Evolutionary conservation across 2,329 filamentous ascomycete genomes (phyloP).

Genomic region (Alternaria ethzedia): DNA sequence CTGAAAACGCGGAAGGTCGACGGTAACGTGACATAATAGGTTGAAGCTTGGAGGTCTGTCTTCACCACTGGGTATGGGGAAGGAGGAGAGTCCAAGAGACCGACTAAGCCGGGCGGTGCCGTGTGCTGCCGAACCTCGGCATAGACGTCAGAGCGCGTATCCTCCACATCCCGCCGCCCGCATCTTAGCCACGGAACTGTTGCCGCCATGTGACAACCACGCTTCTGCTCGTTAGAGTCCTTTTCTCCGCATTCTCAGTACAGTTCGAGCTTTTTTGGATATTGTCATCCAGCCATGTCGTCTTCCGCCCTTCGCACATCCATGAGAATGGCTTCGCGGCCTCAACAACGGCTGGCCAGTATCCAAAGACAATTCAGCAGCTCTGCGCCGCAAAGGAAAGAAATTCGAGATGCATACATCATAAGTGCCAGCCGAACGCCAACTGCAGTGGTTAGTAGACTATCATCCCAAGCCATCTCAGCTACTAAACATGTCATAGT

Average conservation of each 20-base stretch:
- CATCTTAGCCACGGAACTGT: conserved; percentile 21
- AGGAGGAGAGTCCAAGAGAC: neutral
- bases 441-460: conserved; percentile 73
- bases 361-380: conserved; percentile 48
- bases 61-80: neutral
- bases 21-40: neutral
- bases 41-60: neutral
- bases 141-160: conserved; percentile 3
- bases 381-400: conserved; percentile 53
- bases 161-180: conserved; percentile 39
- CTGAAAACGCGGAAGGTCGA: neutral
- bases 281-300: conserved; percentile 33
- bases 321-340: conserved; percentile 44
- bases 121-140: conserved; percentile 39
- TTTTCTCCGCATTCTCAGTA: conserved; percentile 14
- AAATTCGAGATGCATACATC: conserved; percentile 92
- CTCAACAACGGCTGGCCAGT: conserved; percentile 45
- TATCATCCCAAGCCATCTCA: neutral
- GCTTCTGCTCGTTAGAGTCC: conserved; percentile 31
- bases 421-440: conserved; percentile 88
- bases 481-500: conserved; percentile 60
- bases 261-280: neutral
- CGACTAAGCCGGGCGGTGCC: conserved; percentile 32
- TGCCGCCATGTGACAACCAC: conserved; percentile 41
- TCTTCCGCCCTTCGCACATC: conserved; percentile 40